These are phyloP conservation scores for Pterocarpus santalinus DNA, from an alignment of 306 rosid species.

Conservation along the genomic window DNA sequence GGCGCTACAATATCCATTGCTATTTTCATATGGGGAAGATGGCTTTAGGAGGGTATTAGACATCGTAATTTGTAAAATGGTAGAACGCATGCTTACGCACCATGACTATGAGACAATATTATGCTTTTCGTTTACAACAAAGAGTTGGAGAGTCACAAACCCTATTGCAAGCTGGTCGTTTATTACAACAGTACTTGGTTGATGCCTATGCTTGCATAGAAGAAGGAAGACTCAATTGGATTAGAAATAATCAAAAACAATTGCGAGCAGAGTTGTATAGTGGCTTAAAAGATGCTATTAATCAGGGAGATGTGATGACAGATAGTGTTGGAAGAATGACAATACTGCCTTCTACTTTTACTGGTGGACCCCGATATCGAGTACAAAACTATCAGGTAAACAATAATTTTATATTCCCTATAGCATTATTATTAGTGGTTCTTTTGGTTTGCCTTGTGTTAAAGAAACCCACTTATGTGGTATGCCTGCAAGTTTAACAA, in stretches of 20 bases:
- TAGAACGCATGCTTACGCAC: not conserved
- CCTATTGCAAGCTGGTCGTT: not conserved
- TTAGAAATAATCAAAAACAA: not conserved
- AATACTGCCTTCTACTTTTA: not conserved
- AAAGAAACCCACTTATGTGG: no score
- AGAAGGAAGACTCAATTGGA: slow-evolving; percentile 11
- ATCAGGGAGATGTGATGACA: not conserved
- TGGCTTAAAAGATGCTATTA: not conserved
- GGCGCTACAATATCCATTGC: slow-evolving; percentile 3
- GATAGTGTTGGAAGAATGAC: not conserved
- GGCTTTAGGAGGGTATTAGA: not conserved
- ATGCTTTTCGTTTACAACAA: not conserved
- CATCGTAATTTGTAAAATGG: not conserved
- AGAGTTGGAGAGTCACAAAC: not conserved
- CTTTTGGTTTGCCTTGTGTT: no score
- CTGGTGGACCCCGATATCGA: not conserved
- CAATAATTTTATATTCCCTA: no score
- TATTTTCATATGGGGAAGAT: no score
- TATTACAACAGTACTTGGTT: not conserved
- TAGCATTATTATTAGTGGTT: no score
- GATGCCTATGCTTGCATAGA: slow-evolving; percentile 16
- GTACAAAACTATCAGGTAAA: slow-evolving; percentile 6
- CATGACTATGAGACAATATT: not conserved
- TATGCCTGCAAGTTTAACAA: no score
- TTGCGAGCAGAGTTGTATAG: not conserved